These are phyloP conservation scores for Arthrobotrys iridis DNA, from an alignment of 2,329 filamentous ascomycete genomes.

Conservation along the genomic window DNA sequence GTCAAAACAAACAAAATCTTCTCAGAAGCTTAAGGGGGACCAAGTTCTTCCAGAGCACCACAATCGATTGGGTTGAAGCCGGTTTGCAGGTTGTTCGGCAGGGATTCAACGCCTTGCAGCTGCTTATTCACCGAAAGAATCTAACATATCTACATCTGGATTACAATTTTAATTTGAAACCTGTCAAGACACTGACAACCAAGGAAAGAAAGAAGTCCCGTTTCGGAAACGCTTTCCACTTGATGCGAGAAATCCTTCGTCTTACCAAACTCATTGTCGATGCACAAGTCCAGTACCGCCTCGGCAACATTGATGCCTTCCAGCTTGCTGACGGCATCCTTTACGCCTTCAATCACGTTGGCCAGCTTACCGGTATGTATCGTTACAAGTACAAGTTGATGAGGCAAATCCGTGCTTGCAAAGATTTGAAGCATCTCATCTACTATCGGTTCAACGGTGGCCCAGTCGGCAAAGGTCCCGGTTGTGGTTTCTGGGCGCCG, in stretches of 20 bases:
- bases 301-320: slow-evolving; percentile 98
- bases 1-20: slow-evolving; percentile 92
- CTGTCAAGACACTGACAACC: slow-evolving; percentile 96
- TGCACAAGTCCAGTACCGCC: slow-evolving; percentile 94
- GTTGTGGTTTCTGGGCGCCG: slow-evolving; percentile 98
- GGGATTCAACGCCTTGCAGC: slow-evolving; percentile 98
- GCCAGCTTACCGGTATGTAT: slow-evolving; percentile 98
- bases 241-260: slow-evolving; percentile 97
- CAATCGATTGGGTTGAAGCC: slow-evolving; percentile 98
- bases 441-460: slow-evolving; percentile 99
- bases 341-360: slow-evolving; percentile 99
- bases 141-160: slow-evolving; percentile 97
- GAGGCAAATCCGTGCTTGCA: slow-evolving; percentile 99
- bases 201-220: slow-evolving; percentile 99
- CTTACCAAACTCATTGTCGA: slow-evolving; percentile 98
- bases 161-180: slow-evolving; percentile 99
- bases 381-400: slow-evolving; percentile 99
- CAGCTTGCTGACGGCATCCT: slow-evolving; percentile 97
- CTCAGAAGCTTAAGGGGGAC: slow-evolving; percentile 90
- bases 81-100: slow-evolving; percentile 97
- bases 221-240: slow-evolving; percentile 97
- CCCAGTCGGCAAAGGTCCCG: slow-evolving; percentile 94
- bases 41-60: slow-evolving; percentile 99
- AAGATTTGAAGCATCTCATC: slow-evolving; percentile 98
- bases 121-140: slow-evolving; percentile 98